Base-by-base conservation (phyloP, 208 protist genomes). In the Pavlovales sp. region DNA sequence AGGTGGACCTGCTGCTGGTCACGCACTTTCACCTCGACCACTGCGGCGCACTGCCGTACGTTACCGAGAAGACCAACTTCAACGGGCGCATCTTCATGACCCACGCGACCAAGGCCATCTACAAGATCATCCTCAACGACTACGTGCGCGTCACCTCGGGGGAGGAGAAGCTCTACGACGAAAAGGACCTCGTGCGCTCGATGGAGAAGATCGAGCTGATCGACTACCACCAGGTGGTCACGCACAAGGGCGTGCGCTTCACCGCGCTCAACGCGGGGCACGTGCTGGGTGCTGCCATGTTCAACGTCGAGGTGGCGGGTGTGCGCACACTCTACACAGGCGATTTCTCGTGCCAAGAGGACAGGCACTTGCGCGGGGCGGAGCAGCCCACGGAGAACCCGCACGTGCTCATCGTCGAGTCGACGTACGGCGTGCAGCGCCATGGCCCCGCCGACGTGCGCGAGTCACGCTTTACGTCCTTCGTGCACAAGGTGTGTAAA, bases 371-470 rank as follows among this genome's bases (percentile, higher is more conserved):
- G 66, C 96, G 98, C 86, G 97, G 97, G 7, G 98, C 98, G 8
- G 97, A 99, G 91, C 90, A 91, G 28, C 95, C 95, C 30, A 92
- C 93, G 0, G 94, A 95, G 41, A 94, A 94, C 22, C 97, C 97
- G 0, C 97, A 99, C 91, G 96, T 99, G 39, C 91, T 99, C 30
- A 99, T 99, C 80, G 96, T 97, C 1, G 98, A 99, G 93, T 97
- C 96, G 75, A 99, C 98, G 14, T 99, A 99, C 92, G 98, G 98
- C 77, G 96, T 98, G 75, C 96, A 96, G 89, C 94, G 96, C 44
- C 95, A 99, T 46, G 96, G 98, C 86, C 96, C 96, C 0, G 94
- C 96, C 57, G 90, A 96, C 75, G 96, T 99, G 76, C 95, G 98
- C 32, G 98, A 99, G 94, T 80, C 90, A 26, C 88, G 96, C 41